Base-by-base conservation (phyloP, 1,284 basidiomycete genomes). In the Cryptococcus amylolentus region DNA sequence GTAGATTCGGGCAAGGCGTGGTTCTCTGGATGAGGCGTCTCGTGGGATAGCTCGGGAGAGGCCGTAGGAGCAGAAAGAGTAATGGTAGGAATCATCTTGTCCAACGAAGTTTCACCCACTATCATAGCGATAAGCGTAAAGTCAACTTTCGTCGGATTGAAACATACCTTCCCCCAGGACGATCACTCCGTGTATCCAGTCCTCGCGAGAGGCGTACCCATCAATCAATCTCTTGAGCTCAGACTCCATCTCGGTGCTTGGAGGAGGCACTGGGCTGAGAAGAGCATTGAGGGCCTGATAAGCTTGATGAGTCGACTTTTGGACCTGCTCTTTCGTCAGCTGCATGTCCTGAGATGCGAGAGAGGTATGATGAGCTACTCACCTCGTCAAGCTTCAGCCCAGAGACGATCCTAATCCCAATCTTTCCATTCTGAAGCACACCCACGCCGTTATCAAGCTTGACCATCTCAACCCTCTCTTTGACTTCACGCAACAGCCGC, bases 271-370 rank as follows among this genome's bases (percentile, higher is more conserved):
- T 3, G 71, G 67, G 52, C 68, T 55, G 5, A 75, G 58, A 1
- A 72, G 49, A 2, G 46, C 52, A 55, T 72, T 58, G 3, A 75
- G 60, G 2, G 59, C 49, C 3, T 57, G 31, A 54, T 73, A 75
- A 1, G 58, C 49, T 5, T 60, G 55, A 9, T 48, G 20, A 0
- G 67, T 55, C 18, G 42, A 55, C 4, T 38, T 40, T 18, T 51
- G 51, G n/a, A 58, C 52, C 68, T 70, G 42, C 37, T 56, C 56
- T 10, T 55, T 44, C 2, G 52, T 55, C 12, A 58, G 31, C 31
- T 35, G 31, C 31, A 35, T 6, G 31, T 31, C 43, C 43, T 48
- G 35, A 52, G 41, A 23, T 37, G 12, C 18, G 18, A 38, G 35
- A n/a, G 35, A 52, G 41, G n/a, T 37, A 18, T 31, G 18, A 38